Percentiles rank a stretch among this genome's conserved stretches.
Conservation (phyloP, 352 stramenopile genomes). For the Salisapilia sapeloensis region DNA sequence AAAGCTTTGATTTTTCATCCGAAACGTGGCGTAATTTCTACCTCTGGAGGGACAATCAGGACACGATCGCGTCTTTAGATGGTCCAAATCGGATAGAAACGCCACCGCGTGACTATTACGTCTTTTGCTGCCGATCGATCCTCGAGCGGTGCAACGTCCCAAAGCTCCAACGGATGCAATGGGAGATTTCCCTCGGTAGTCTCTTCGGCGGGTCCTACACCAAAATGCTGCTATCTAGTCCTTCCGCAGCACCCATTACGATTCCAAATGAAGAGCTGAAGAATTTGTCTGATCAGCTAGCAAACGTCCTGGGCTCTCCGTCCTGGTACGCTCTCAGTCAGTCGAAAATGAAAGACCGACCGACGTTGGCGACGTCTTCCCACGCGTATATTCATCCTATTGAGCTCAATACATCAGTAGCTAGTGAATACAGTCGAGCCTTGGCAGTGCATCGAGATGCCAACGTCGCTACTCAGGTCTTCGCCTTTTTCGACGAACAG, state of each 20-base stretch:
- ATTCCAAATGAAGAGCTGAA: no score
- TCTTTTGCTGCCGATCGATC: conserved; percentile 38
- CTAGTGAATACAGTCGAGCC: no score
- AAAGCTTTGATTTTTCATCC: conserved; percentile 77
- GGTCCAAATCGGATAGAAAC: conserved; percentile 18
- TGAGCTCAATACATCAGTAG: no score
- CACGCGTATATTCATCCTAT: no score
- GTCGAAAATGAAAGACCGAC: no score
- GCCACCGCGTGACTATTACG: conserved; percentile 52
- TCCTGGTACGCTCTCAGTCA: no score
- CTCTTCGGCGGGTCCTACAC: conserved; percentile 36
- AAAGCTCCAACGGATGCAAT: conserved; percentile 53
- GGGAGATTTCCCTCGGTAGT: conserved; percentile 48
- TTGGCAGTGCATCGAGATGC: conserved; percentile 9
- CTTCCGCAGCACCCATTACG: no score
- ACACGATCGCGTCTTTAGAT: no score
- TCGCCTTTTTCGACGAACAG: conserved; percentile 48
- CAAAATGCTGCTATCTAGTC: conserved; percentile 4
- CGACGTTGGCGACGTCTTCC: no score
- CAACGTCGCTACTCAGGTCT: no score
- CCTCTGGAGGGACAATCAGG: conserved; percentile 23
- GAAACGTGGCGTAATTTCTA: conserved; percentile 72
- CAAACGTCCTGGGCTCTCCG: no score
- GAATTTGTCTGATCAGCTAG: neutral
- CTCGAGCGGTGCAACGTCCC: conserved; percentile 45